Percentiles rank a stretch among this genome's conserved stretches.
Evolutionary conservation across 2,329 filamentous ascomycete genomes (phyloP).

Genomic region (Dothideomycetes sp.): DNA sequence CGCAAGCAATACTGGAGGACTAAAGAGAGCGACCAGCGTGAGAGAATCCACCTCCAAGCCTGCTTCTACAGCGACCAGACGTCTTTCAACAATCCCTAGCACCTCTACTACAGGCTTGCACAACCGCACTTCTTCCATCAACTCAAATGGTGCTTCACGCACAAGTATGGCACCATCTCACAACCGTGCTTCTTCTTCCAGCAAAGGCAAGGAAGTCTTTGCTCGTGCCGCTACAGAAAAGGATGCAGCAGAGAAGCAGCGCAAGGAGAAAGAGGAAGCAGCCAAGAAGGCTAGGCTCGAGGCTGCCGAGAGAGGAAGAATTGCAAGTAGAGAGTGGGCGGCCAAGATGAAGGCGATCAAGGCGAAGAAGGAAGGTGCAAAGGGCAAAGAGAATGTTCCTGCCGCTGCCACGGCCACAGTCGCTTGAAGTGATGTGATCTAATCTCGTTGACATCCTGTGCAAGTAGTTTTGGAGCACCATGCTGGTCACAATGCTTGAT

Average conservation of each 20-base stretch:
- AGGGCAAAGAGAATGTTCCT: background rate
- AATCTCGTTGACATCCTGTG: too few relatives aligned
- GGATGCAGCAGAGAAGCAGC: conserved; percentile 31
- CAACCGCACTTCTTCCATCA: conserved; percentile 14
- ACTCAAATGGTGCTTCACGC: background rate
- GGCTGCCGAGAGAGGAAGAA: conserved; percentile 37
- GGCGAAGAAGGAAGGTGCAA: conserved; percentile 7
- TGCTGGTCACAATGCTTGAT: too few relatives aligned
- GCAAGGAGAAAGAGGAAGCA: conserved; percentile 39
- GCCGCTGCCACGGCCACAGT: too few relatives aligned
- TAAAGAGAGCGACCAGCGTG: conserved; percentile 21
- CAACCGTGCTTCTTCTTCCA: conserved; percentile 20
- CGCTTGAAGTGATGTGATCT: too few relatives aligned
- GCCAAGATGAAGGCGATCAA: conserved; percentile 33
- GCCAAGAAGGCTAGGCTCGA: conserved; percentile 37
- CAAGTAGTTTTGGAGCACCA: too few relatives aligned
- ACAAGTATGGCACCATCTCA: background rate
- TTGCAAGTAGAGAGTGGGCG: conserved; percentile 40
- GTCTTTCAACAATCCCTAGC: conserved; percentile 17
- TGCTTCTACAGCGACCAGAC: background rate
- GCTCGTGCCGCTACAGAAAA: conserved; percentile 35
- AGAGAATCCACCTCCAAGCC: conserved; percentile 14
- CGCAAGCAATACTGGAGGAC: conserved; percentile 16
- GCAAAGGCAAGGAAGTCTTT: conserved; percentile 39
- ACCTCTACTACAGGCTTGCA: conserved; percentile 7